phyloP scores from a whole-genome alignment of 2,329 filamentous ascomycete species.

The Sclerotinia spermophila region DNA sequence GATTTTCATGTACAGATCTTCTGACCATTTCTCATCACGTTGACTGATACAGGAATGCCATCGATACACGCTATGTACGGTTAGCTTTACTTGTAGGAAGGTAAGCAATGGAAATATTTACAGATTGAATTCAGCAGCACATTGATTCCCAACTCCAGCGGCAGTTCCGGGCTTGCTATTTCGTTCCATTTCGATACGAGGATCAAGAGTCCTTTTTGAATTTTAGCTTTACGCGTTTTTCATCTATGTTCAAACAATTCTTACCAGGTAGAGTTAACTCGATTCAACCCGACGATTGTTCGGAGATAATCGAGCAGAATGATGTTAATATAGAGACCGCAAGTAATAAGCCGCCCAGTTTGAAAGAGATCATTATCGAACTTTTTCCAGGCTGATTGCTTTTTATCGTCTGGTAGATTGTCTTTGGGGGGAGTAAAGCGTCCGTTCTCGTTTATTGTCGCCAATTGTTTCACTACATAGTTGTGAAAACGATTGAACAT shows the following conservation, averaged over 20 bases:
- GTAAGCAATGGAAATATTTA: neutral
- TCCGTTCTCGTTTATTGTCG: slow-evolving; percentile 74
- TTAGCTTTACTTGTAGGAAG: neutral
- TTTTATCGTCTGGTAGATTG: slow-evolving; percentile 47
- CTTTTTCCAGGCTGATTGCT: slow-evolving; percentile 56
- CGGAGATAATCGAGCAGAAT: slow-evolving; percentile 73
- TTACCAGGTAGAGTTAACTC: slow-evolving; percentile 52
- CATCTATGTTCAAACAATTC: neutral
- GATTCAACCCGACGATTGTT: slow-evolving; percentile 47
- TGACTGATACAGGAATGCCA: slow-evolving; percentile 77
- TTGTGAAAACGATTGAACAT: slow-evolving; percentile 85
- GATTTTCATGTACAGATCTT: slow-evolving; percentile 48
- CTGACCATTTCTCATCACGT: slow-evolving; percentile 78
- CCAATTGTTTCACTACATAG: slow-evolving; percentile 72
- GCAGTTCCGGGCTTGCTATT: slow-evolving; percentile 48
- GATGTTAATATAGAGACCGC: slow-evolving; percentile 74
- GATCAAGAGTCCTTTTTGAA: slow-evolving; percentile 58
- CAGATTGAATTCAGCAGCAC: slow-evolving; percentile 83
- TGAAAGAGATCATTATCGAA: slow-evolving; percentile 76
- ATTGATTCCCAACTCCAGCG: slow-evolving; percentile 69
- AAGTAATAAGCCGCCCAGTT: slow-evolving; percentile 69
- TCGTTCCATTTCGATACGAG: slow-evolving; percentile 63
- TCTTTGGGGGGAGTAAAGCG: slow-evolving; percentile 65
- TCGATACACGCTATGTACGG: slow-evolving; percentile 56
- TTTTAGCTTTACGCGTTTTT: neutral